Percentiles rank a stretch among this genome's conserved stretches.
These are phyloP conservation scores for Marasmius tenuissimus DNA, from an alignment of 1,284 basidiomycete species.

Conservation along the genomic window DNA sequence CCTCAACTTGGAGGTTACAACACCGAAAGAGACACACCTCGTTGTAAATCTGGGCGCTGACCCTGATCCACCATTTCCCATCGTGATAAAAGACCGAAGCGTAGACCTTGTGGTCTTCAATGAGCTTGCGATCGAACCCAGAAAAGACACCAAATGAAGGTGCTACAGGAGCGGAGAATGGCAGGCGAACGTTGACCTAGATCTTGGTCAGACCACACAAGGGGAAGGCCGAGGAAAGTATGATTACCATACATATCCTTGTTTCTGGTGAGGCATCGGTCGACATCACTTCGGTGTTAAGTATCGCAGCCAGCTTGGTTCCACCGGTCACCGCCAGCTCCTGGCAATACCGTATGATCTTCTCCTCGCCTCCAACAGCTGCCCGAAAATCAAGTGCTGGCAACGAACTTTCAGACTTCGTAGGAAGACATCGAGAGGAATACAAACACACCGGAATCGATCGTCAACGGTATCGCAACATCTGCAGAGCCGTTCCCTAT, in stretches of 20 bases:
- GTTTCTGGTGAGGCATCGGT: not conserved
- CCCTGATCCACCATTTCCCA: conserved; percentile 5
- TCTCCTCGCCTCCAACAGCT: not conserved
- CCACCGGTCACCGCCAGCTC: not conserved
- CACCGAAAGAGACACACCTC: not conserved
- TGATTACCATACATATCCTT: not conserved
- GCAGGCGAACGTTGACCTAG: not conserved
- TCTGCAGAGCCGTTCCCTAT: not conserved
- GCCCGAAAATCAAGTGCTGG: conserved; percentile 1
- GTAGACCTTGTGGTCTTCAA: not conserved
- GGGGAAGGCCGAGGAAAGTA: not conserved
- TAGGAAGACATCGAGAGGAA: not conserved
- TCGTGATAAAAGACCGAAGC: conserved; percentile 3
- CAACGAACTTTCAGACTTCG: not conserved
- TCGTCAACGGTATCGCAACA: not conserved
- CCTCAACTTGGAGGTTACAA: too few relatives aligned
- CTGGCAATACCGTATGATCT: not conserved
- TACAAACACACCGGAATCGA: conserved; percentile 27
- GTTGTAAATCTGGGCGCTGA: conserved; percentile 10
- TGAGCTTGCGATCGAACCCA: not conserved
- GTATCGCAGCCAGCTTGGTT: not conserved
- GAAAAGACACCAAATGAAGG: not conserved
- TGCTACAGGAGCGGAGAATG: not conserved
- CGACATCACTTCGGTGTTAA: not conserved
- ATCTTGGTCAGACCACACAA: not conserved